These are phyloP conservation scores for Ogataea philodendri DNA, from an alignment of 805 yeast species.

Conservation along the genomic window DNA sequence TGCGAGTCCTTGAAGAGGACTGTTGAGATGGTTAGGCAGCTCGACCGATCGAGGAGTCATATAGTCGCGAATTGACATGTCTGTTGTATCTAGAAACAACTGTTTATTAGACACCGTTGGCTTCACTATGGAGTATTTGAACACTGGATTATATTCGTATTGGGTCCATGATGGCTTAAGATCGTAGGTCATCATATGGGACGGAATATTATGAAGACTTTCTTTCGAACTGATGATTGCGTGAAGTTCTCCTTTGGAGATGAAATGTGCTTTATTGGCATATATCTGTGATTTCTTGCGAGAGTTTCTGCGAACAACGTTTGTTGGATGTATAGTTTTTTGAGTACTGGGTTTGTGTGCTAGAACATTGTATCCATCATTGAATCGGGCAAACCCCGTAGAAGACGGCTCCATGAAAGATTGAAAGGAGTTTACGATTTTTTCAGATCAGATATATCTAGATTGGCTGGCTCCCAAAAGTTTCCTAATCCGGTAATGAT, in stretches of 20 bases:
- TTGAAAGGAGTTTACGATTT: background rate
- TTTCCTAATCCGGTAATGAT: slow-evolving; percentile 16
- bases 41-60: slow-evolving; percentile 9
- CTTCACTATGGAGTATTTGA: slow-evolving; percentile 22
- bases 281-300: slow-evolving; percentile 1
- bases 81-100: slow-evolving; percentile 18
- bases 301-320: slow-evolving; percentile 6
- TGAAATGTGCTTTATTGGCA: slow-evolving; percentile 4
- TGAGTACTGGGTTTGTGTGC: slow-evolving; percentile 3
- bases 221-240: slow-evolving; percentile 18
- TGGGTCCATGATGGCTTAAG: slow-evolving; percentile 15
- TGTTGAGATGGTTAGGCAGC: slow-evolving; percentile 9
- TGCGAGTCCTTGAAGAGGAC: slow-evolving; percentile 11
- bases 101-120: slow-evolving; percentile 10
- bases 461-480: slow-evolving; percentile 15
- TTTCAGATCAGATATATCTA: slow-evolving; percentile 1
- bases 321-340: slow-evolving; percentile 3
- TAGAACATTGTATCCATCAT: background rate
- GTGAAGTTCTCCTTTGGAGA: slow-evolving; percentile 9
- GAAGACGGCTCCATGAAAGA: slow-evolving; percentile 5
- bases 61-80: slow-evolving; percentile 14
- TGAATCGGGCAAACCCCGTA: slow-evolving; percentile 6
- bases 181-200: slow-evolving; percentile 21
- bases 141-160: slow-evolving; percentile 23
- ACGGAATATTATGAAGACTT: slow-evolving; percentile 16